Base-by-base conservation (phyloP, 768 basidiomycete genomes). In the Psilocybe azurescens region DNA sequence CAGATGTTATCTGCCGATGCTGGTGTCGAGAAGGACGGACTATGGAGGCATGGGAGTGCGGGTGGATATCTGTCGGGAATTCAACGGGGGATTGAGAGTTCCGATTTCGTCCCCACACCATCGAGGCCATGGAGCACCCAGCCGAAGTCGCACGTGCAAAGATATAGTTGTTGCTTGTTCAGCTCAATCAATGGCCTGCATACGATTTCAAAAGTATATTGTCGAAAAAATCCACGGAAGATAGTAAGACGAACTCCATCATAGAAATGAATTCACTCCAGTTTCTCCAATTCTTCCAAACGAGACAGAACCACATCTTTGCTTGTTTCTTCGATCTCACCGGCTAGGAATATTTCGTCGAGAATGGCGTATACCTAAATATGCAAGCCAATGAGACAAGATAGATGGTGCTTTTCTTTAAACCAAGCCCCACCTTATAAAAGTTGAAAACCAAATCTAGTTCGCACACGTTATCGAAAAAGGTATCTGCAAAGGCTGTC, bases 381-480 rank as follows among this genome's bases (percentile, higher is more conserved):
- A 24, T 30, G 46, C 28, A 5, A 8, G 53, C 39, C 30, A 38
- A 8, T 53, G 13, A 28, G 39, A 50, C 30, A 56, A 60, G 7
- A 11, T 16, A 47, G 57, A 16, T 24, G 24, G 24, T 24, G 36
- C 11, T 55, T n/a, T 36, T 36, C 33, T 36, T 11, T 30, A 36
- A 20, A 13, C 41, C 8, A 57, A 20, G 32, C 20, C 32, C 20
- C n/a, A 67, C 65, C 60, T 99, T 99, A 78, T 99, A 97, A 74
- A 99, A 99, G 75, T 98, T 98, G 81, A 99, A 99, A 2, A 99
- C 97, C 0, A 99, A 85, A 72, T 99, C 97, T 32, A 98, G 81
- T 75, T 98, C 96, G 78, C 97, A 98, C 1, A 99, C 97, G 68
- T 99, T 99, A 72, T 98, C 95, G 70, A 99, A 99, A 82, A 99